These are phyloP conservation scores for Panicum miliaceum DNA, from an alignment of 176 grass and related monocot genomes.

Conservation along the genomic window DNA sequence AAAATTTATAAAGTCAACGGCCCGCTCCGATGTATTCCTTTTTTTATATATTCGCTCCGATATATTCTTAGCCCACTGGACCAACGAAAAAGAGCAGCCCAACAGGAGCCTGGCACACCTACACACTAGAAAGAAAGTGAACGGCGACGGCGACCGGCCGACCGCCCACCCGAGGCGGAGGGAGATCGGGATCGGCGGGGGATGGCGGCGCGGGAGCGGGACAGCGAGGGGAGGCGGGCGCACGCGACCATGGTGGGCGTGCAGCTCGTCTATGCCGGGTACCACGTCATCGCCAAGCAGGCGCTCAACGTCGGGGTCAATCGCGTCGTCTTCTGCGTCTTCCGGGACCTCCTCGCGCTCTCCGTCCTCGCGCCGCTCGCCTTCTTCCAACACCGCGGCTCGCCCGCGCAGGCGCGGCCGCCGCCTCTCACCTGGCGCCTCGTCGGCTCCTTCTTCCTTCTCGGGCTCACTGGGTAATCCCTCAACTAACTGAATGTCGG, in stretches of 20 bases:
- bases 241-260: slow-evolving; percentile 67
- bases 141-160: background rate
- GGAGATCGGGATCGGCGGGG: slow-evolving; percentile 38
- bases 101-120: background rate
- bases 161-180: slow-evolving; percentile 6
- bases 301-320: slow-evolving; percentile 88
- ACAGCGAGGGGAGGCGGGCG: slow-evolving; percentile 47
- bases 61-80: background rate
- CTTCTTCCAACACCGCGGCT: slow-evolving; percentile 60
- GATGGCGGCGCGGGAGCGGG: slow-evolving; percentile 32
- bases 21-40: background rate
- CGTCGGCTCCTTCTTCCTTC: slow-evolving; percentile 75
- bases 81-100: background rate
- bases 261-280: slow-evolving; percentile 71
- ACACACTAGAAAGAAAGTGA: background rate
- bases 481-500: slow-evolving; percentile 18
- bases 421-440: slow-evolving; percentile 59
- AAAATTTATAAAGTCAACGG: background rate
- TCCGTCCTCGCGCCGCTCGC: slow-evolving; percentile 71
- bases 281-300: slow-evolving; percentile 87
- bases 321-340: slow-evolving; percentile 87
- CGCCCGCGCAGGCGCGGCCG: slow-evolving; percentile 29
- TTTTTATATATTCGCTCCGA: no score
- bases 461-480: slow-evolving; percentile 83
- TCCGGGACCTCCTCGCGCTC: slow-evolving; percentile 85